These are phyloP conservation scores for Nakazawaea anatomiae DNA, from an alignment of 805 yeast genomes.

Conservation along the genomic window DNA sequence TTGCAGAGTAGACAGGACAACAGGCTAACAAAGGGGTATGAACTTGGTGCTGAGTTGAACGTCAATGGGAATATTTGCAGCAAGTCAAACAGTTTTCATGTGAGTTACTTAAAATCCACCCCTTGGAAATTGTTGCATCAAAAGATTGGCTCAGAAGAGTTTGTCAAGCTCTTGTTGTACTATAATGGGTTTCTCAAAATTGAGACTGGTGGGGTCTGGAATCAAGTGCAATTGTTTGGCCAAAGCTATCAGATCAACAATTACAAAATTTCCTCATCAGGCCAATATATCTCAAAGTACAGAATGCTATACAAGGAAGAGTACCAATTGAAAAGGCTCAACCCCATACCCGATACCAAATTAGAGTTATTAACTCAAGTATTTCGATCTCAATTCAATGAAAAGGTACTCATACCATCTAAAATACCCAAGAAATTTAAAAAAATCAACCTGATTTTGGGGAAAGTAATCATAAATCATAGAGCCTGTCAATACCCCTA, in stretches of 20 bases:
- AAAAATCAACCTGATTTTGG: conserved; percentile 16
- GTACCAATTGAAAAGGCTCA: conserved; percentile 10
- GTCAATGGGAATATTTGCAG: conserved; percentile 25
- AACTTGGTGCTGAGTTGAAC: conserved; percentile 23
- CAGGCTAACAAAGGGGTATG: conserved; percentile 37
- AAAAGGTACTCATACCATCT: background rate
- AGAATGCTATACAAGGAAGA: conserved; percentile 22
- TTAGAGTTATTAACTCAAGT: conserved; percentile 10
- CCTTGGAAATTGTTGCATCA: conserved; percentile 38
- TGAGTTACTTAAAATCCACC: conserved; percentile 33
- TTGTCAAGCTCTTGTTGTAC: conserved; percentile 33
- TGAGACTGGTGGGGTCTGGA: conserved; percentile 17
- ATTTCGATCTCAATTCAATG: conserved; percentile 11
- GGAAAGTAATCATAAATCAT: conserved; percentile 27
- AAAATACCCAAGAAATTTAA: conserved; percentile 19
- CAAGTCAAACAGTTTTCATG: conserved; percentile 29
- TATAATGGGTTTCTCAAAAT: conserved; percentile 23
- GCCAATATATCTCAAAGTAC: conserved; percentile 12
- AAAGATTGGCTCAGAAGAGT: conserved; percentile 32
- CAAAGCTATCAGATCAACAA: background rate
- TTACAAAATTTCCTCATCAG: background rate
- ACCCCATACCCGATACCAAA: conserved; percentile 19
- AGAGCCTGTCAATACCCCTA: conserved; percentile 25
- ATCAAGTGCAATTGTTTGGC: conserved; percentile 24
- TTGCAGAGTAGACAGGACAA: conserved; percentile 26